Percentiles rank a stretch among this genome's conserved stretches.
These are phyloP conservation scores for Tricholoma hemisulphureum DNA, from an alignment of 768 basidiomycete species.

Conservation along the genomic window DNA sequence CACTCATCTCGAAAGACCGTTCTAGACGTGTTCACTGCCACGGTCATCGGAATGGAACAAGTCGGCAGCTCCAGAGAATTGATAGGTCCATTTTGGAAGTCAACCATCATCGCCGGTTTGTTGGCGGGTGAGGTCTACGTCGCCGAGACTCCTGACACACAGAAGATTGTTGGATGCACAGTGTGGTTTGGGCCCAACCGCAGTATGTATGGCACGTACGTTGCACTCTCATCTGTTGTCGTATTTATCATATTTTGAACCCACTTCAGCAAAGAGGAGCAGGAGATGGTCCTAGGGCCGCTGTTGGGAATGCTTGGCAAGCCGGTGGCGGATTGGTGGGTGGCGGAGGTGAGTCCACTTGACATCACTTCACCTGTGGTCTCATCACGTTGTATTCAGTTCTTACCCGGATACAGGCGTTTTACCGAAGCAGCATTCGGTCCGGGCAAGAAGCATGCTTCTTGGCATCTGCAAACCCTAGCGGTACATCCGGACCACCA, in stretches of 20 bases:
- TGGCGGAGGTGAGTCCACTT: neutral
- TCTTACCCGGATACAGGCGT: neutral
- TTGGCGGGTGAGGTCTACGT: constrained; percentile 17
- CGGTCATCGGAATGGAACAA: constrained; percentile 2
- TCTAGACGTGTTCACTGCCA: constrained; percentile 6
- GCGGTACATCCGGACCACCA: constrained; percentile 14
- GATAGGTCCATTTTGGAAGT: constrained; percentile 6
- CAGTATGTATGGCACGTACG: constrained; percentile 11
- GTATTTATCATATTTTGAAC: neutral
- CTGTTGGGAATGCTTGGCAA: neutral
- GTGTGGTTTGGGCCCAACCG: constrained; percentile 15
- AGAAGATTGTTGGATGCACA: constrained; percentile 13
- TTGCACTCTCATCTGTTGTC: neutral
- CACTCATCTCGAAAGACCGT: neutral
- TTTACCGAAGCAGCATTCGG: constrained; percentile 1
- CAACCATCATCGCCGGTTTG: constrained; percentile 7
- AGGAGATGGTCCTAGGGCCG: neutral
- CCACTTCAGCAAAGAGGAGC: constrained; percentile 1
- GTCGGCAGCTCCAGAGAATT: constrained; percentile 5
- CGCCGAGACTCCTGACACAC: constrained; percentile 9
- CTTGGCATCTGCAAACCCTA: constrained; percentile 13
- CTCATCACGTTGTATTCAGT: neutral
- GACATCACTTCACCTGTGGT: neutral
- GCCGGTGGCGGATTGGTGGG: constrained; percentile 1
- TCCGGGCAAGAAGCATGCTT: constrained; percentile 1